Percentiles rank a stretch among this genome's conserved stretches.
phyloP scores from a whole-genome alignment of 2,329 filamentous ascomycete species.

The Alternaria sp. region DNA sequence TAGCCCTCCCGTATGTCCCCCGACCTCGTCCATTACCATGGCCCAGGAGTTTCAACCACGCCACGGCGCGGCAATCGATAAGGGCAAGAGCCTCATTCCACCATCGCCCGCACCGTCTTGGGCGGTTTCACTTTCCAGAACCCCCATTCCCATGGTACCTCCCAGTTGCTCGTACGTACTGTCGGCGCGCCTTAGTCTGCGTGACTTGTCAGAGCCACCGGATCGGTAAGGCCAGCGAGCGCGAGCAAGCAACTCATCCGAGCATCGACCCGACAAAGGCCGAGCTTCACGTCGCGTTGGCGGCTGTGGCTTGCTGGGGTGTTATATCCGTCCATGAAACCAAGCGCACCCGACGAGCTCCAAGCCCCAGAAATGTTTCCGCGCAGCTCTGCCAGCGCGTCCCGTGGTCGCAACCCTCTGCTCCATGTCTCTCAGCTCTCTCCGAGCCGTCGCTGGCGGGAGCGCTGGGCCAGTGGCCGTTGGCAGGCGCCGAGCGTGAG shows the following conservation, averaged over 20 bases:
- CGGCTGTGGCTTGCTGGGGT: conserved; percentile 30
- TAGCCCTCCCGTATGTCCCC: neutral
- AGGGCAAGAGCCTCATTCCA: conserved; percentile 21
- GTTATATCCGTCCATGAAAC: conserved; percentile 31
- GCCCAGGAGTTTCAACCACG: conserved; percentile 19
- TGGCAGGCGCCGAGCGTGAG: conserved; percentile 8
- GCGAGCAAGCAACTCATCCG: conserved; percentile 27
- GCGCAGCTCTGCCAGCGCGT: neutral
- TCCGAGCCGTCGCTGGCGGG: neutral
- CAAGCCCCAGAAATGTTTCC: conserved; percentile 2
- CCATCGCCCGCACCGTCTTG: neutral
- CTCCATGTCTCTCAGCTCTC: neutral
- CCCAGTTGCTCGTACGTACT: conserved; percentile 8
- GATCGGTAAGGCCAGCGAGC: conserved; percentile 15
- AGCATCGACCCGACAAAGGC: conserved; percentile 25
- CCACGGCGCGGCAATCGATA: conserved; percentile 28
- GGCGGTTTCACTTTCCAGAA: neutral
- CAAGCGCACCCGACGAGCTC: conserved; percentile 17
- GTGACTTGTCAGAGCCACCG: conserved; percentile 17
- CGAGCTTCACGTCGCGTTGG: conserved; percentile 21
- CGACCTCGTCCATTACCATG: neutral
- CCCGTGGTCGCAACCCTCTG: neutral
- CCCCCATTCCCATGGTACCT: conserved; percentile 5
- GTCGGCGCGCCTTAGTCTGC: conserved; percentile 7
- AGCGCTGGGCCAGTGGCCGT: neutral